Evolutionary conservation across 768 basidiomycete species (phyloP), one percentile per base, ranked within the genome.

Genomic region (Russula virescens): DNA sequence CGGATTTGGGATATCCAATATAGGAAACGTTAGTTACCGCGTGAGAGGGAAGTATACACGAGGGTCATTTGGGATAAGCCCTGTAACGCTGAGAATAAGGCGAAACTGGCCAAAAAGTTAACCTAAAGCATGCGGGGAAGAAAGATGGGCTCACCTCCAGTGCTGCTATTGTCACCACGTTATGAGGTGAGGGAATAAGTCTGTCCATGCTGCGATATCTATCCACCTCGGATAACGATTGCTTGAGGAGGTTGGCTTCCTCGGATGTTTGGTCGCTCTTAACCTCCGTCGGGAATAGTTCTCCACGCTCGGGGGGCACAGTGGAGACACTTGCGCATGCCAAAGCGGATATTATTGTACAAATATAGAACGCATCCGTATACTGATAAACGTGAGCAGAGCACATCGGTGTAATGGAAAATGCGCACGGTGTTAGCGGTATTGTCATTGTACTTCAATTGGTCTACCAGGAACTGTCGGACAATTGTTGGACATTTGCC

Each of bases 381-480:
- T 87, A 95, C 94, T 96, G 67, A 21, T 48, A 59, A 52, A 40
- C 48, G 46, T 35, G 64, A 65, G 59, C 43, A 62, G 13, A 54
- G 45, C 8, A 16, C 51, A 45, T 61, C 18, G 38, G 40, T 70
- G 46, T 45, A 7, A 58, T 18, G 58, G 34, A 50, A 5, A 69
- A 23, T 53, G 74, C 91, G 70, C 66, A 96, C 94, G 46, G 83
- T 80, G 71, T 96, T 97, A 21, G 85, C 82, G 3, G 94, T 92
- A 72, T 98, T 98, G 73, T 98, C 96, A 71, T 98, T 98, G 72
- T 92, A 93, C 13, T 88, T 84, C n/a, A 98, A 78, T 66, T 95
- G 88, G 71, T 97, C 94, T 64, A 96, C 87, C 34, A 98, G 78
- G 70, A 97, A 91, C 63, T 86, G 87, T 50, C 92, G 83, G 16